A percentile compares a stretch with the other conserved stretches of the same genome.
Conservation (phyloP, 2,329 filamentous ascomycete species). For the Fusarium sp. region DNA sequence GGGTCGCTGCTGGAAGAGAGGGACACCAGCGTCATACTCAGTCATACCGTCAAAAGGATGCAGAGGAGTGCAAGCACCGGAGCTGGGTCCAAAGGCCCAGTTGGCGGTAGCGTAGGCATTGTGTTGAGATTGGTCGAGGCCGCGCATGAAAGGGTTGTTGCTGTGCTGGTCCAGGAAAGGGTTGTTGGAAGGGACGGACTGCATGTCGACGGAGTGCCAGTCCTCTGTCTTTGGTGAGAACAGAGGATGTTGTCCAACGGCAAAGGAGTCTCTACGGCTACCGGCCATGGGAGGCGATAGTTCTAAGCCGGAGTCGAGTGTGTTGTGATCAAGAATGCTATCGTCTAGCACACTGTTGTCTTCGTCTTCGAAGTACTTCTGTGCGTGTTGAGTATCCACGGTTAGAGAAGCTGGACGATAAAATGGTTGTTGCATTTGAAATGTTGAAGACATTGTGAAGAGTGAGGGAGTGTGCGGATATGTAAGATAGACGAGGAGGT, state of each 20-base stretch:
- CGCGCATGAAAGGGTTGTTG: constrained; percentile 75
- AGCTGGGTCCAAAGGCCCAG: constrained; percentile 60
- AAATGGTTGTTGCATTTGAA: constrained; percentile 59
- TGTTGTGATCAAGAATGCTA: constrained; percentile 67
- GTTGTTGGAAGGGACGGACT: constrained; percentile 71
- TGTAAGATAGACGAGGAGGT: constrained; percentile 20
- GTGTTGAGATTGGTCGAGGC: constrained; percentile 62
- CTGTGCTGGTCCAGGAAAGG: constrained; percentile 67
- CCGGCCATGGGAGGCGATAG: constrained; percentile 71
- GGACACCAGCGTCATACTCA: constrained; percentile 65
- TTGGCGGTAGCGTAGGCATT: constrained; percentile 55
- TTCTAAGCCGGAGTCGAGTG: constrained; percentile 70
- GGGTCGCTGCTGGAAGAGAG: constrained; percentile 65
- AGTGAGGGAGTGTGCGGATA: constrained; percentile 41
- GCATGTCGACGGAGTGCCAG: constrained; percentile 74
- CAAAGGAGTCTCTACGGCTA: constrained; percentile 73
- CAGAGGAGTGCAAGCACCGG: constrained; percentile 79
- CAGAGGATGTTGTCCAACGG: constrained; percentile 61
- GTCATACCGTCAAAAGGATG: constrained; percentile 70
- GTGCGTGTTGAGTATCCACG: constrained; percentile 64
- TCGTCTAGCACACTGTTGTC: constrained; percentile 71
- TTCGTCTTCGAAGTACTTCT: constrained; percentile 70
- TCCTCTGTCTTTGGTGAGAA: constrained; percentile 74
- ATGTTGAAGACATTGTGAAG: constrained; percentile 61
- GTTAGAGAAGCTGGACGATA: constrained; percentile 63